phyloP scores from a whole-genome alignment of 2,329 filamentous ascomycete genomes.

The Ophiocordyceps camponoti-saundersi region DNA sequence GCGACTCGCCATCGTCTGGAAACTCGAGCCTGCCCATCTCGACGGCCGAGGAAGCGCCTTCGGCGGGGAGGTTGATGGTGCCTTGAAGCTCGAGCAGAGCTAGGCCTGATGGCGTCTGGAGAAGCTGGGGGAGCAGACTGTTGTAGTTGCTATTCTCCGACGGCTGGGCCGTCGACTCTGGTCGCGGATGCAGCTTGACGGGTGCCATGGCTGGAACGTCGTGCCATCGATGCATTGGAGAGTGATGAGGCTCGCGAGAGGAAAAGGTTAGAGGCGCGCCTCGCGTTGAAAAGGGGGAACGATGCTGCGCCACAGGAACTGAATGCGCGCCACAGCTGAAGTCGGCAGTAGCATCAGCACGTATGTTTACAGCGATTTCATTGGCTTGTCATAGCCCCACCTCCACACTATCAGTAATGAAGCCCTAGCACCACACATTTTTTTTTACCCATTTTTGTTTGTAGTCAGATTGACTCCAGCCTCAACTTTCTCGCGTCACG shows the following conservation, averaged over 20 bases:
- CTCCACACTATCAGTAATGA: constrained; percentile 6
- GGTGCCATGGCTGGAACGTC: constrained; percentile 15
- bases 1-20: constrained; percentile 49
- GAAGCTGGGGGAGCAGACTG: constrained; percentile 56
- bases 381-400: constrained; percentile 11
- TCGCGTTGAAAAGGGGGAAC: background rate
- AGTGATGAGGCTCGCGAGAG: background rate
- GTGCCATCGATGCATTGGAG: background rate
- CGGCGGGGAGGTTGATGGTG: constrained; percentile 57
- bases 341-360: background rate
- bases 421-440: constrained; percentile 27
- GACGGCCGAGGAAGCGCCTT: constrained; percentile 8
- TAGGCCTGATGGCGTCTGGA: constrained; percentile 78
- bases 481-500: constrained; percentile 6
- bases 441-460: constrained; percentile 19
- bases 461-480: constrained; percentile 10
- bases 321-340: background rate
- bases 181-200: constrained; percentile 22
- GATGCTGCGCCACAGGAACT: background rate
- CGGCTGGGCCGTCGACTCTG: constrained; percentile 5
- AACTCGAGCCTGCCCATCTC: constrained; percentile 60
- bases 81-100: constrained; percentile 89
- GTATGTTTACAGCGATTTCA: constrained; percentile 5
- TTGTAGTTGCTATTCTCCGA: constrained; percentile 1
- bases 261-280: too few relatives aligned